Evolutionary conservation across 768 basidiomycete genomes (phyloP).

Genomic region (Russula emetica): DNA sequence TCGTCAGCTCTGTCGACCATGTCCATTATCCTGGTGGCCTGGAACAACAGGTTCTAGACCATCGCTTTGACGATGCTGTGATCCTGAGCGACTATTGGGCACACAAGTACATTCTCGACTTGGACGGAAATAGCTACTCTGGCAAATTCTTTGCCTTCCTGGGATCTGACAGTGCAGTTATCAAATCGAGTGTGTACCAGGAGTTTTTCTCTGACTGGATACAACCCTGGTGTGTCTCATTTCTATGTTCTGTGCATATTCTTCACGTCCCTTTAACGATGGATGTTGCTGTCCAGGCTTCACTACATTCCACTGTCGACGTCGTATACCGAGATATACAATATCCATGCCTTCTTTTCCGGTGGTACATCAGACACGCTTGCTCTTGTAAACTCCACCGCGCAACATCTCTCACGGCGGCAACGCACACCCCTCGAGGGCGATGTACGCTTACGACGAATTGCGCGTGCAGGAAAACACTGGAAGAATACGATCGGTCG

Average conservation of each 20-base stretch:
- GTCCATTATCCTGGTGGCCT: slow-evolving; percentile 73
- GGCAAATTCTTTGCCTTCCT: slow-evolving; percentile 83
- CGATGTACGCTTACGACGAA: slow-evolving; percentile 68
- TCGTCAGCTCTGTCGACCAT: slow-evolving; percentile 71
- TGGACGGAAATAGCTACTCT: slow-evolving; percentile 95
- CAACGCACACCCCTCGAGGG: slow-evolving; percentile 48
- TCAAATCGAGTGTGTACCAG: slow-evolving; percentile 88
- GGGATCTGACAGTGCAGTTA: slow-evolving; percentile 81
- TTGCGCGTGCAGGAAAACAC: slow-evolving; percentile 87
- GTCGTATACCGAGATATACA: slow-evolving; percentile 88
- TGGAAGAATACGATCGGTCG: slow-evolving; percentile 87
- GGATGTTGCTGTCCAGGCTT: slow-evolving; percentile 49
- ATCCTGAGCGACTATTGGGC: slow-evolving; percentile 85
- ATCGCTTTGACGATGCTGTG: slow-evolving; percentile 71
- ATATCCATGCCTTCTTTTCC: slow-evolving; percentile 89
- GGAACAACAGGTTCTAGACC: slow-evolving; percentile 53
- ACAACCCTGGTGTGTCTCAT: slow-evolving; percentile 67
- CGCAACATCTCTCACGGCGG: slow-evolving; percentile 34
- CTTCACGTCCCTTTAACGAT: background rate
- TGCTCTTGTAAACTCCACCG: slow-evolving; percentile 48
- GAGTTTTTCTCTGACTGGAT: slow-evolving; percentile 93
- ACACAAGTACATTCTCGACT: slow-evolving; percentile 84
- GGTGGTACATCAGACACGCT: slow-evolving; percentile 66
- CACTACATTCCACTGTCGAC: slow-evolving; percentile 92
- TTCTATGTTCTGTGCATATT: background rate